Percentiles rank a stretch among this genome's conserved stretches.
Conservation (phyloP, 371 early-diverging fungal genomes). For the Mucor piriformis region DNA sequence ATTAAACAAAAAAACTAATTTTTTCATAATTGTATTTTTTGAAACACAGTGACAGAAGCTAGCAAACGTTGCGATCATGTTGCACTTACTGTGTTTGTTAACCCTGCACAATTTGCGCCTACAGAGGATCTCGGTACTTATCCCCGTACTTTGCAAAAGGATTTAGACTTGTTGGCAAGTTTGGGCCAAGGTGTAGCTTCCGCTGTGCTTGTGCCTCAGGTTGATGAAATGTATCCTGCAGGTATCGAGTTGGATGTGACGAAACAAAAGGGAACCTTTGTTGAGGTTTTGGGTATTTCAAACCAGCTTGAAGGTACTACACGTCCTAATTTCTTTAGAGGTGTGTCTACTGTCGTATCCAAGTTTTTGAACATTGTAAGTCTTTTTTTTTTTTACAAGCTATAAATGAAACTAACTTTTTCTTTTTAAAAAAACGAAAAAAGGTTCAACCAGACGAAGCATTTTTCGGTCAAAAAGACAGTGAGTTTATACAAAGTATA, state of each 20-base stretch:
- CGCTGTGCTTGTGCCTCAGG: slow-evolving; percentile 81
- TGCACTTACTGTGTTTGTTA: slow-evolving; percentile 92
- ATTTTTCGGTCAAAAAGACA: slow-evolving; percentile 97
- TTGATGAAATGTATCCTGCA: slow-evolving; percentile 90
- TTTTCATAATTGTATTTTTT: too few relatives aligned
- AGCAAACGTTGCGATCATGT: slow-evolving; percentile 67
- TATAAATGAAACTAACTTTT: neutral
- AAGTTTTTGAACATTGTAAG: slow-evolving; percentile 90
- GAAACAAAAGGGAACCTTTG: slow-evolving; percentile 88
- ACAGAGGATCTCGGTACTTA: slow-evolving; percentile 91
- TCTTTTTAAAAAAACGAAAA: neutral
- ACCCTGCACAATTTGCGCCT: slow-evolving; percentile 97
- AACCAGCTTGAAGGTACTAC: slow-evolving; percentile 92
- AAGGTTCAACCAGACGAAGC: slow-evolving; percentile 78
- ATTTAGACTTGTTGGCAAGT: slow-evolving; percentile 65
- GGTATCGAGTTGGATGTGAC: slow-evolving; percentile 81
- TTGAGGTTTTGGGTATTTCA: slow-evolving; percentile 86
- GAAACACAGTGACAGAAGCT: slow-evolving; percentile 58
- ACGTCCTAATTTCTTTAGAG: slow-evolving; percentile 96
- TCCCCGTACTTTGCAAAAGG: slow-evolving; percentile 81
- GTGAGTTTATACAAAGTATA: slow-evolving; percentile 15
- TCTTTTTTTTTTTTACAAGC: neutral
- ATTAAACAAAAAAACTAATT: neutral
- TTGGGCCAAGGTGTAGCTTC: slow-evolving; percentile 45
- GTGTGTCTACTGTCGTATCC: slow-evolving; percentile 94